phyloP scores from a whole-genome alignment of 306 rosid species.

The Sicyos edulis region DNA sequence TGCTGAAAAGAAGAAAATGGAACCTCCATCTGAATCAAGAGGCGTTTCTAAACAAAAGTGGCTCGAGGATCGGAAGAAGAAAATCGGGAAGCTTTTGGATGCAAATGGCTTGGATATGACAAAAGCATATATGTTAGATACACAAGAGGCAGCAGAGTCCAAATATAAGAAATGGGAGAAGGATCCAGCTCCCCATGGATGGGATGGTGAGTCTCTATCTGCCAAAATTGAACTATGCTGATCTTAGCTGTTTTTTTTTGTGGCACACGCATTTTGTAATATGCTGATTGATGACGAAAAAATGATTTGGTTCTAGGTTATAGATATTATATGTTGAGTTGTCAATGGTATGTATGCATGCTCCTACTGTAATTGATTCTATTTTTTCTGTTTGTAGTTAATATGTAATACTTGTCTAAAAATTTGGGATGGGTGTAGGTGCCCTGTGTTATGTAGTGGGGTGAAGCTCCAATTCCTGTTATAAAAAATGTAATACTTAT shows the following conservation, averaged over 20 bases:
- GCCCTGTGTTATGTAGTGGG: no score
- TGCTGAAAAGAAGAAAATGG: slow-evolving; percentile 91
- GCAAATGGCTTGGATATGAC: slow-evolving; percentile 91
- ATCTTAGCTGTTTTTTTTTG: not conserved
- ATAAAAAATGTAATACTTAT: not conserved
- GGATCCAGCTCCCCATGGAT: slow-evolving; percentile 92
- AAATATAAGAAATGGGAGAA: slow-evolving; percentile 98
- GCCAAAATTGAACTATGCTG: not conserved
- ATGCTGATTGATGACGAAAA: slow-evolving; percentile 6
- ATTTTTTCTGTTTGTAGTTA: not conserved
- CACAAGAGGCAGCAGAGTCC: slow-evolving; percentile 73
- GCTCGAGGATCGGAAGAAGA: slow-evolving; percentile 90
- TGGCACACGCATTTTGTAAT: not conserved
- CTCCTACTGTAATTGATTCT: not conserved
- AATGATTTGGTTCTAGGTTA: not conserved
- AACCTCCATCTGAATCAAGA: slow-evolving; percentile 80
- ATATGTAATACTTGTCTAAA: no score
- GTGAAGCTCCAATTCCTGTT: no score
- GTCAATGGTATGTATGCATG: no score
- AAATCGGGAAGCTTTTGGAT: slow-evolving; percentile 85
- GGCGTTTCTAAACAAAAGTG: slow-evolving; percentile 95
- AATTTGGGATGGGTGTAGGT: no score
- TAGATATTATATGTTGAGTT: not conserved
- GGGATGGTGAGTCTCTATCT: slow-evolving; percentile 69
- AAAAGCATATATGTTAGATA: slow-evolving; percentile 84